Evolutionary conservation across 768 basidiomycete species (phyloP).

Genomic region (Hypsizygus marmoreus): DNA sequence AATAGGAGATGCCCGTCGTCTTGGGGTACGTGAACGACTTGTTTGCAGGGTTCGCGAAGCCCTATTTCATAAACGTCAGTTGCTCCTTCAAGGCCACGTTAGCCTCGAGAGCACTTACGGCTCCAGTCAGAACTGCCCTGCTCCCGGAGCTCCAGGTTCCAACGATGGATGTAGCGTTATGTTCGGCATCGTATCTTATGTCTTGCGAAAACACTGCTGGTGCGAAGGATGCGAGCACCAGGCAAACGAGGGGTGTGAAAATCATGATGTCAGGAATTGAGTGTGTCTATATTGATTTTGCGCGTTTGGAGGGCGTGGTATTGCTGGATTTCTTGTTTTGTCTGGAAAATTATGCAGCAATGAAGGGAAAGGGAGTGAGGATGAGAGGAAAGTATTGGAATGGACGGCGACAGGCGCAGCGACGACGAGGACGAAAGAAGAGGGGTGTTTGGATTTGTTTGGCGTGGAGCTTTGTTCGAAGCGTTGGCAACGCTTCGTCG

Average conservation of each 20-base stretch:
- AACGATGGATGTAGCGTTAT: slow-evolving; percentile 68
- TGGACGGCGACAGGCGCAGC: slow-evolving; percentile 23
- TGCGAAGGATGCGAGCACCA: slow-evolving; percentile 41
- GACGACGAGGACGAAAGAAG: slow-evolving; percentile 12
- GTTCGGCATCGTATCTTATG: slow-evolving; percentile 42
- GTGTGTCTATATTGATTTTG: slow-evolving; percentile 16
- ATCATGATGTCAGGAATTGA: slow-evolving; percentile 34
- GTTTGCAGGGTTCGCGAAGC: slow-evolving; percentile 84
- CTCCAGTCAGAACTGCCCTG: slow-evolving; percentile 74
- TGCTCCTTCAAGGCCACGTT: neutral
- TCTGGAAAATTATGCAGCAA: slow-evolving; percentile 9
- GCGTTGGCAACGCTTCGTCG: neutral
- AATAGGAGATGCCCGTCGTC: slow-evolving; percentile 85
- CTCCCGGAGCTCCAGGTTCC: slow-evolving; percentile 92
- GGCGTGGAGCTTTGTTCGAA: slow-evolving; percentile 12
- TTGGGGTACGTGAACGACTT: slow-evolving; percentile 80
- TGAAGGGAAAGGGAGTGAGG: slow-evolving; percentile 16
- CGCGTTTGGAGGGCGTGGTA: slow-evolving; percentile 1
- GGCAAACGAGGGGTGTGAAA: slow-evolving; percentile 37
- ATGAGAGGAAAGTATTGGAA: slow-evolving; percentile 11
- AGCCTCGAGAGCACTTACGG: slow-evolving; percentile 54
- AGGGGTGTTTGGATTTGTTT: slow-evolving; percentile 22
- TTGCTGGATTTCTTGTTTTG: slow-evolving; percentile 8
- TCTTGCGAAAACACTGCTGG: slow-evolving; percentile 35
- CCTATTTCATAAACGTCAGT: slow-evolving; percentile 41